Evolutionary conservation across 164 flowering plant species (phyloP).

Genomic region (Euptelea pleiosperma): DNA sequence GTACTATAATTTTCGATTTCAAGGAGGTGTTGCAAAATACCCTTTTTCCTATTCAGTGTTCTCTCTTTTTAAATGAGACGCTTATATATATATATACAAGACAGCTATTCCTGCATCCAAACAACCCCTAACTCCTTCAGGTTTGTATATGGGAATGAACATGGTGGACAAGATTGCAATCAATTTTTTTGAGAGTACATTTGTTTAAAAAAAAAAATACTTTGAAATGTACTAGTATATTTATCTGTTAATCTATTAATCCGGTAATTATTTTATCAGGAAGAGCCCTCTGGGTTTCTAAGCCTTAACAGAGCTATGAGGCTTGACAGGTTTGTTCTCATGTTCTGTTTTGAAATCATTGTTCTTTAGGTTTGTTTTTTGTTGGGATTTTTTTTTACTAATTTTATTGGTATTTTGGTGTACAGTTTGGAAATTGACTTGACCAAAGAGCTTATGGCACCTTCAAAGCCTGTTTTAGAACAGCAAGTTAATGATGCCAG

Average conservation of each 20-base stretch:
- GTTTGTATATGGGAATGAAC: too few relatives aligned
- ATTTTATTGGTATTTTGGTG: not conserved
- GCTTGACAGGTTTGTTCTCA: constrained; percentile 63
- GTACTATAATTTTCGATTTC: too few relatives aligned
- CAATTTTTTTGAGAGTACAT: too few relatives aligned
- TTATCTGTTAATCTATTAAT: not conserved
- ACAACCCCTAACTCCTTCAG: too few relatives aligned
- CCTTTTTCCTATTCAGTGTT: too few relatives aligned
- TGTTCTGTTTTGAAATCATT: not conserved
- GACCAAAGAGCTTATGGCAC: constrained; percentile 62
- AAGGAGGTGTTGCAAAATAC: too few relatives aligned
- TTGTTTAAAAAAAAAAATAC: too few relatives aligned
- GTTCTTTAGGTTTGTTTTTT: not conserved
- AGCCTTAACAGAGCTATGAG: constrained; percentile 82
- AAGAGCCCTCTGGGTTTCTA: constrained; percentile 78
- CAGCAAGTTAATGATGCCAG: constrained; percentile 36
- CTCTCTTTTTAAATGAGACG: too few relatives aligned
- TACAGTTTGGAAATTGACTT: constrained; percentile 82
- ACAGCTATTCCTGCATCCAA: too few relatives aligned
- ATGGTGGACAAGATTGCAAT: too few relatives aligned
- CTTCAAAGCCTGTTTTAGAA: constrained; percentile 38
- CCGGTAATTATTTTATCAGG: constrained; percentile 33
- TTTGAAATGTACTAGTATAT: too few relatives aligned
- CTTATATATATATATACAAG: too few relatives aligned
- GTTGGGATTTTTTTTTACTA: constrained; percentile 5